These are phyloP conservation scores for Kickxella alabastrina DNA, from an alignment of 192 early-diverging fungal species.

Conservation along the genomic window DNA sequence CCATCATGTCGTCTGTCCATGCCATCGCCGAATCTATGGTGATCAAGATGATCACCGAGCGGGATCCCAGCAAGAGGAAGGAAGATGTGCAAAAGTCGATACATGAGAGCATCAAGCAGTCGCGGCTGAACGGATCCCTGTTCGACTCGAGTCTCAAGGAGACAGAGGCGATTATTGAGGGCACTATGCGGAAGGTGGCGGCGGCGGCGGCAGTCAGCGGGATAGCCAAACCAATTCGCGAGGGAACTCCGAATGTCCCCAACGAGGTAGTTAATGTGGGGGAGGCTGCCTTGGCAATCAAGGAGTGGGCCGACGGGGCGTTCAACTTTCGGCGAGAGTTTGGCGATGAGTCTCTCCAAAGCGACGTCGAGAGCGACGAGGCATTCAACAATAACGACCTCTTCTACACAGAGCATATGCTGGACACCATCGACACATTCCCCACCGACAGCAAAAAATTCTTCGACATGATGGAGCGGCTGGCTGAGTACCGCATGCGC, in stretches of 20 bases:
- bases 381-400: slow-evolving; percentile 34
- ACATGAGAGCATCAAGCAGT: slow-evolving; percentile 12
- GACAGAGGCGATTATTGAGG: background rate
- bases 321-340: slow-evolving; percentile 4
- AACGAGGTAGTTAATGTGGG: slow-evolving; percentile 8
- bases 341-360: slow-evolving; percentile 3
- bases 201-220: background rate
- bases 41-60: background rate
- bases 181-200: background rate
- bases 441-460: slow-evolving; percentile 91
- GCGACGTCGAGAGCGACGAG: slow-evolving; percentile 6
- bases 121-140: slow-evolving; percentile 9
- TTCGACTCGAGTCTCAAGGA: background rate
- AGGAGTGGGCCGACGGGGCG: slow-evolving; percentile 8
- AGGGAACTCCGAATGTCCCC: background rate
- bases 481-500: slow-evolving; percentile 86
- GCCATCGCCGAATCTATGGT: slow-evolving; percentile 15
- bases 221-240: no score
- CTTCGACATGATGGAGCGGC: slow-evolving; percentile 92
- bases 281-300: slow-evolving; percentile 9
- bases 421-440: slow-evolving; percentile 38
- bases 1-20: slow-evolving; percentile 16
- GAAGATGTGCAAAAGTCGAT: slow-evolving; percentile 12
- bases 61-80: background rate
- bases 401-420: slow-evolving; percentile 47